phyloP scores from a whole-genome alignment of 1,284 basidiomycete species.

The Fomitopsis palustris region DNA sequence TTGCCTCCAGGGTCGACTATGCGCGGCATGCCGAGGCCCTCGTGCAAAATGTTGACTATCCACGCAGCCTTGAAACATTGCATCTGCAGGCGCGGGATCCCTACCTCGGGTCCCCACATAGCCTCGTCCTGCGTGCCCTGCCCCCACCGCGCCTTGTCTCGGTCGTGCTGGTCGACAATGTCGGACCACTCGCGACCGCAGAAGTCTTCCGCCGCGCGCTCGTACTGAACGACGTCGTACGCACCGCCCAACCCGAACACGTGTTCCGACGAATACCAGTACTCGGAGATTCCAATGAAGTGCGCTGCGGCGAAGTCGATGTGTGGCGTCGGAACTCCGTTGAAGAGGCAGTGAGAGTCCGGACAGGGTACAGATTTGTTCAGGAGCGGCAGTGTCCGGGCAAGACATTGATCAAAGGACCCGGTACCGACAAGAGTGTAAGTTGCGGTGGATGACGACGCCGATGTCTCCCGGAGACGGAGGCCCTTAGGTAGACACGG shows the following conservation, averaged over 20 bases:
- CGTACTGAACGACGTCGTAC: constrained; percentile 96
- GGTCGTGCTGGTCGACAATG: constrained; percentile 72
- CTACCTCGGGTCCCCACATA: constrained; percentile 71
- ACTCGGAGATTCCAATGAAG: constrained; percentile 98
- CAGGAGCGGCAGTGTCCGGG: constrained; percentile 72
- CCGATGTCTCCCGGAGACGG: constrained; percentile 43
- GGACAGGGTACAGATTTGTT: constrained; percentile 86
- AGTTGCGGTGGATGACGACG: constrained; percentile 34
- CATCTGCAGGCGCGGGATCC: constrained; percentile 85
- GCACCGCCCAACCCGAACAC: constrained; percentile 92
- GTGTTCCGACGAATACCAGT: constrained; percentile 99
- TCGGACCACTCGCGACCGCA: constrained; percentile 80
- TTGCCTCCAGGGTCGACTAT: constrained; percentile 84
- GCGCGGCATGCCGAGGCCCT: constrained; percentile 93
- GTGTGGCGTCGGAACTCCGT: constrained; percentile 90
- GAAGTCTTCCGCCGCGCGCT: constrained; percentile 86
- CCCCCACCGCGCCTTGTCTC: constrained; percentile 22
- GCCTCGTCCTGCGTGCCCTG: constrained; percentile 40
- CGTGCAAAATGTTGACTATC: constrained; percentile 95
- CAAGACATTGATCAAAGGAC: constrained; percentile 84
- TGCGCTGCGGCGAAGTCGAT: constrained; percentile 90
- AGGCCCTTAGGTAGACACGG: constrained; percentile 89
- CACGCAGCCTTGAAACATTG: constrained; percentile 99
- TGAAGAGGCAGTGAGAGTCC: constrained; percentile 90
- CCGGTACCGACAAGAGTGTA: constrained; percentile 85